Conservation (phyloP, 1,139 yeast species). For the Diutina ranongensis region DNA sequence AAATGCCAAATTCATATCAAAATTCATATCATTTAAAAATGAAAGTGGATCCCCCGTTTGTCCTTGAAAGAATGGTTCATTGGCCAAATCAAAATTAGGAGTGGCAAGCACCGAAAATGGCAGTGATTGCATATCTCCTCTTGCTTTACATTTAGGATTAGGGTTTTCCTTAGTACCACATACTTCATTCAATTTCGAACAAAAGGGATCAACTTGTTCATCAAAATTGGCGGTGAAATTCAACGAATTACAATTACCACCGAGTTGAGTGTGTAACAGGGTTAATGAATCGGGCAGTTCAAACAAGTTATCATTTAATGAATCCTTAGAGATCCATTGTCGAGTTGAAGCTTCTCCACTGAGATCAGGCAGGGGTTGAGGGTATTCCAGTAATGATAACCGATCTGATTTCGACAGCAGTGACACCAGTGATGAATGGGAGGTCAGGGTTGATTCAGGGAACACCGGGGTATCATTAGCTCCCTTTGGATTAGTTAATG, state of each 20-base stretch:
- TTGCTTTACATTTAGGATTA: slow-evolving; percentile 36
- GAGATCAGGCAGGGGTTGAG: background rate
- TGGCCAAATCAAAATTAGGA: background rate
- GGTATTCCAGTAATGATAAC: background rate
- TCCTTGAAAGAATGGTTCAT: slow-evolving; percentile 20
- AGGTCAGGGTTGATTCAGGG: background rate
- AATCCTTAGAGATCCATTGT: background rate
- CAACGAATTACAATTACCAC: slow-evolving; percentile 6
- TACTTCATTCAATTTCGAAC: slow-evolving; percentile 63
- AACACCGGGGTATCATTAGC: background rate
- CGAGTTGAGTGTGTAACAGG: slow-evolving; percentile 4
- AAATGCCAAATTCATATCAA: slow-evolving; percentile 41
- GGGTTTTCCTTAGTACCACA: slow-evolving; percentile 76
- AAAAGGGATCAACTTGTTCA: slow-evolving; percentile 48
- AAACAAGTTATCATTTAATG: background rate
- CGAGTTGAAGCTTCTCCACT: background rate
- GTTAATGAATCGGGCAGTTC: background rate
- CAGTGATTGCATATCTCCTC: background rate
- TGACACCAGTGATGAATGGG: background rate
- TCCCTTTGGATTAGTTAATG: background rate
- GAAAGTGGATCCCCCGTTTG: slow-evolving; percentile 28
- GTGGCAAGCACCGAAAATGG: slow-evolving; percentile 3
- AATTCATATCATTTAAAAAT: slow-evolving; percentile 34
- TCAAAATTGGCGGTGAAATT: slow-evolving; percentile 21
- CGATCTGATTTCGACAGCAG: background rate